phyloP scores from a whole-genome alignment of 2,329 filamentous ascomycete genomes.

The Phialemoniopsis sp. region DNA sequence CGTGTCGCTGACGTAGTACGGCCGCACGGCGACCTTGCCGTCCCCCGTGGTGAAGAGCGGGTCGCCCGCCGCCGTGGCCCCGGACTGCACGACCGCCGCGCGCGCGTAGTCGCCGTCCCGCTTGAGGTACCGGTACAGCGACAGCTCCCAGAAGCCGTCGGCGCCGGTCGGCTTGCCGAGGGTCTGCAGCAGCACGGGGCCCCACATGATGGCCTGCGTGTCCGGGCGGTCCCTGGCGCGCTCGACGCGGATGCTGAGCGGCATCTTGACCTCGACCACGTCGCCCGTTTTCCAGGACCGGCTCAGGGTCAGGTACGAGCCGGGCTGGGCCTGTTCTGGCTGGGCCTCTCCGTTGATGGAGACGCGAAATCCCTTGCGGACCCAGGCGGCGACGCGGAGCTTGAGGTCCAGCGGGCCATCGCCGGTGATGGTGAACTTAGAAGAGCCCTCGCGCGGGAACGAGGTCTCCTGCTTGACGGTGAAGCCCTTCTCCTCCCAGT shows the following conservation, averaged over 20 bases:
- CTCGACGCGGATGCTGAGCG: conserved; percentile 21
- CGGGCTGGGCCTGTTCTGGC: conserved; percentile 9
- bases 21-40: conserved; percentile 15
- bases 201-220: conserved; percentile 24
- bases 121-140: conserved; percentile 22
- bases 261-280: conserved; percentile 21
- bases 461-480: conserved; percentile 19
- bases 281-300: conserved; percentile 21
- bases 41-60: conserved; percentile 15
- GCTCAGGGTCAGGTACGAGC: conserved; percentile 21
- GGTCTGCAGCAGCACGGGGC: conserved; percentile 21
- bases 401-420: conserved; percentile 22
- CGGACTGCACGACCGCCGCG: conserved; percentile 14
- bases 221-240: conserved; percentile 23
- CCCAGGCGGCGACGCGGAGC: conserved; percentile 22
- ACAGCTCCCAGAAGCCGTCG: conserved; percentile 18
- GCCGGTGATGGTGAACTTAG: conserved; percentile 20
- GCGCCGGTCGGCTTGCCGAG: conserved; percentile 16
- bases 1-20: conserved; percentile 22
- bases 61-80: conserved; percentile 15
- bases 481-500: conserved; percentile 21
- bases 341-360: conserved; percentile 19
- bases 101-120: conserved; percentile 21
- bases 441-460: conserved; percentile 18
- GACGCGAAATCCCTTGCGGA: conserved; percentile 18